These are phyloP conservation scores for Pythium aquatile DNA, from an alignment of 352 stramenopile genomes.

Conservation along the genomic window DNA sequence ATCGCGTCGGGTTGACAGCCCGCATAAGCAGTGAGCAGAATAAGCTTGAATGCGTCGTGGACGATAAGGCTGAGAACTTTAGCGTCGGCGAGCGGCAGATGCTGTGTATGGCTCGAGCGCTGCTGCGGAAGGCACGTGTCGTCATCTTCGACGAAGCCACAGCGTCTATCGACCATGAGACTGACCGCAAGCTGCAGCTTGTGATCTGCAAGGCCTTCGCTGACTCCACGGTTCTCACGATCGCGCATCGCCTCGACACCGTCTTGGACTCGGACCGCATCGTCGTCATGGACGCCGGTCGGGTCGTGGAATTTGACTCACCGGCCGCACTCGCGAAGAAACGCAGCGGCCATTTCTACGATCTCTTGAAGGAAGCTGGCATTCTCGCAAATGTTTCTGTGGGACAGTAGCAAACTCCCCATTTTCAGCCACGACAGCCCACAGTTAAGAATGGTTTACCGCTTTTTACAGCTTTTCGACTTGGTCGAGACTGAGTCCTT, in stretches of 20 bases:
- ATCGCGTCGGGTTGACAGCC: slow-evolving; percentile 55
- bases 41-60: slow-evolving; percentile 14
- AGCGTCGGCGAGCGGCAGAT: slow-evolving; percentile 91
- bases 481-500: slow-evolving; percentile 78
- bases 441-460: neutral
- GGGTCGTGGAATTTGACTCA: neutral
- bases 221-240: slow-evolving; percentile 87
- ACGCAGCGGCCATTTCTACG: neutral
- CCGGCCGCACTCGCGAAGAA: neutral
- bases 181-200: slow-evolving; percentile 57
- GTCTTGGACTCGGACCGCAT: slow-evolving; percentile 3
- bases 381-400: neutral
- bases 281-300: neutral
- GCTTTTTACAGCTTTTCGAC: slow-evolving; percentile 40
- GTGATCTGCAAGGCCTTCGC: slow-evolving; percentile 87
- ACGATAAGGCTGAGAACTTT: slow-evolving; percentile 90
- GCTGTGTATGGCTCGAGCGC: slow-evolving; percentile 88
- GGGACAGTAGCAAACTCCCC: neutral
- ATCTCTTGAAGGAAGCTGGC: neutral
- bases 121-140: slow-evolving; percentile 81
- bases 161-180: slow-evolving; percentile 53
- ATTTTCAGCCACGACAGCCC: neutral
- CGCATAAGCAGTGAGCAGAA: slow-evolving; percentile 3
- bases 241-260: slow-evolving; percentile 1
- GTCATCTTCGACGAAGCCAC: slow-evolving; percentile 95